phyloP scores from a whole-genome alignment of 2,329 filamentous ascomycete species.

The Ceratocystis cacaofunesta region DNA sequence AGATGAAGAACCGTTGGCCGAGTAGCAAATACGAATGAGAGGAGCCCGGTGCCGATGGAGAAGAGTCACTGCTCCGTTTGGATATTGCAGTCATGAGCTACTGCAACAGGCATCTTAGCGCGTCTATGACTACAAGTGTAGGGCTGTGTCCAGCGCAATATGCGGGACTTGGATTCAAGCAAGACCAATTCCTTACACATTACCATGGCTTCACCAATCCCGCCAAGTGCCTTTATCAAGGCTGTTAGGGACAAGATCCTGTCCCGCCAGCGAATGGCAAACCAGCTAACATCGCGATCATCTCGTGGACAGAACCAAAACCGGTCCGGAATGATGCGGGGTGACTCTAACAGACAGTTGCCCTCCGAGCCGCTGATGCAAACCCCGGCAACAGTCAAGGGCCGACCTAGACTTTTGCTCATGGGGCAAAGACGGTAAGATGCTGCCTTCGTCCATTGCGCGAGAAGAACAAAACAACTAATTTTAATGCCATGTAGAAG shows the following conservation, averaged over 20 bases:
- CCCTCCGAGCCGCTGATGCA: slow-evolving; percentile 30
- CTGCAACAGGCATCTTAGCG: not conserved
- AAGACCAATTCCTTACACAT: not conserved
- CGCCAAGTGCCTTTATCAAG: not conserved
- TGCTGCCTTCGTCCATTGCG: not conserved
- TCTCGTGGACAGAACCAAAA: slow-evolving; percentile 42
- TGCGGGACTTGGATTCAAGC: not conserved
- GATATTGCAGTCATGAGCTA: not conserved
- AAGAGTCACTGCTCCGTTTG: not conserved
- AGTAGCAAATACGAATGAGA: not conserved
- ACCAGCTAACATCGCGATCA: slow-evolving; percentile 18
- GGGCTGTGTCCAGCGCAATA: not conserved
- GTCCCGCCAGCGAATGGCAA: slow-evolving; percentile 7
- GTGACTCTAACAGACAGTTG: slow-evolving; percentile 33
- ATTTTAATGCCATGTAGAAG: slow-evolving; percentile 43
- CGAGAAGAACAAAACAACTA: not conserved
- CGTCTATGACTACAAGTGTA: not conserved
- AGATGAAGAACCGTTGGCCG: not conserved
- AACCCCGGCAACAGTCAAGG: slow-evolving; percentile 29
- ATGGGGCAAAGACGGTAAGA: slow-evolving; percentile 88
- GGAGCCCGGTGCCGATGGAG: not conserved
- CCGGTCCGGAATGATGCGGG: slow-evolving; percentile 34
- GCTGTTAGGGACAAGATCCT: not conserved
- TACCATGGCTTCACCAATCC: not conserved
- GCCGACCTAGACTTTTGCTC: slow-evolving; percentile 72